Evolutionary conservation across 805 yeast species (phyloP), one percentile per base, ranked within the genome.

Genomic region (Sugiyamaella floridensis): DNA sequence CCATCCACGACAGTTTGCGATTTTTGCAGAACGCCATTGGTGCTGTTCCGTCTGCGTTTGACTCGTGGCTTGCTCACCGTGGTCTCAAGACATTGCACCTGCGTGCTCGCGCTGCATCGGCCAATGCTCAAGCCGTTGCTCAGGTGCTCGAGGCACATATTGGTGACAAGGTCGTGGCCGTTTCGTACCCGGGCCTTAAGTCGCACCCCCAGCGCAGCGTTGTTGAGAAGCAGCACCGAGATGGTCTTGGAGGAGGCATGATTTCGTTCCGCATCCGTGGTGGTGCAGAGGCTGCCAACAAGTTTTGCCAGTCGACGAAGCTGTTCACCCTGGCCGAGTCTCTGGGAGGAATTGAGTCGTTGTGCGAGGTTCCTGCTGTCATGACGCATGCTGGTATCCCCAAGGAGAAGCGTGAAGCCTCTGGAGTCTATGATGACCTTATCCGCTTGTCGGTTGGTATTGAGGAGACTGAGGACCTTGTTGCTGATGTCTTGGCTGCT

Each of bases 361-460:
- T 87, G 64, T 72, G 86, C 59, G 95, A 88, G 71, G 90, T 88
- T 47, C 96, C 96, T 43, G 93, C 95, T 46, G 80, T 82, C 53
- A 87, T 87, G 96, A 87, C 96, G 62, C 96, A 87, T 64, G 93
- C 92, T 52, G 95, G 95, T 67, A 87, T 87, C 68, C 89, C 93
- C 64, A 75, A 76, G 67, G 86, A 75, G 50, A 83, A 80, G 63
- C 81, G 95, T 72, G 92, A 85, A 71, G 78, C 81, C 49, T 77
- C 81, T 55, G 95, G 95, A 58, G 93, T 87, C 46, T 85, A 66
- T 61, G 95, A 86, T 64, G 89, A 86, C 70, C 77, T 88, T 70
- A 76, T 88, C 61, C 82, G 96, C 75, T 75, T 88, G 51, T 81
- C 89, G 58, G 89, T 87, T 48, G 96, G 96, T 71, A 85, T 88